Conservation (phyloP, 148 eudicot species). For the Persicaria tinctoria region DNA sequence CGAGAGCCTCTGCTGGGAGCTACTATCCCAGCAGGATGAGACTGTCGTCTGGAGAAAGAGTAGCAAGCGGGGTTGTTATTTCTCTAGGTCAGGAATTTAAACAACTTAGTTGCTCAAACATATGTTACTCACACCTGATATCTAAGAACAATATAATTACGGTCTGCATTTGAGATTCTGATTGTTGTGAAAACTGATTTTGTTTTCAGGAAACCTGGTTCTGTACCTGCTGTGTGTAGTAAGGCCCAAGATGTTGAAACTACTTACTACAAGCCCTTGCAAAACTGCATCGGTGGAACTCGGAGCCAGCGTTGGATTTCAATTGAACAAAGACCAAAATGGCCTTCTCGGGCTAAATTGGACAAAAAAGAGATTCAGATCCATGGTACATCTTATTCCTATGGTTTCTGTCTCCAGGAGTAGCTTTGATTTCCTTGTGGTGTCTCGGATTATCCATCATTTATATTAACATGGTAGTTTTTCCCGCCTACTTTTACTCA, state of each 20-base stretch:
- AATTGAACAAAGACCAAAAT: conserved; percentile 59
- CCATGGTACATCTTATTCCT: conserved; percentile 43
- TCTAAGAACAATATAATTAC: not conserved
- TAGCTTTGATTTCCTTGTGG: not conserved
- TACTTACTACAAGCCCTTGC: conserved; percentile 78
- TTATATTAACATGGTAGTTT: not conserved
- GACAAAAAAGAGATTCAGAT: conserved; percentile 57
- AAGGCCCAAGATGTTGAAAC: conserved; percentile 76
- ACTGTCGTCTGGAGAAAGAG: conserved; percentile 98
- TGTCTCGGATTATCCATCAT: not conserved
- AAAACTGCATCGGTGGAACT: conserved; percentile 81
- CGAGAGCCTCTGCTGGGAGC: conserved; percentile 74
- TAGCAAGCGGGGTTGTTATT: conserved; percentile 62
- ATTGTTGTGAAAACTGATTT: conserved; percentile 13
- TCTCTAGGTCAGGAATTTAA: conserved; percentile 47
- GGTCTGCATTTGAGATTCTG: not conserved
- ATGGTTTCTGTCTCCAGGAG: not conserved
- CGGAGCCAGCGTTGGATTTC: conserved; percentile 84
- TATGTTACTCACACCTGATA: too few relatives aligned
- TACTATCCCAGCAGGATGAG: conserved; percentile 89
- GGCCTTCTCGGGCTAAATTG: conserved; percentile 79
- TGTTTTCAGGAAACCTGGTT: conserved; percentile 63
- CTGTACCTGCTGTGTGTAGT: conserved; percentile 54
- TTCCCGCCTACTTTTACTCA: not conserved
- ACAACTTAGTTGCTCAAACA: not conserved